These are phyloP conservation scores for Potentilla sterilis DNA, from an alignment of 306 rosid genomes.

Conservation along the genomic window DNA sequence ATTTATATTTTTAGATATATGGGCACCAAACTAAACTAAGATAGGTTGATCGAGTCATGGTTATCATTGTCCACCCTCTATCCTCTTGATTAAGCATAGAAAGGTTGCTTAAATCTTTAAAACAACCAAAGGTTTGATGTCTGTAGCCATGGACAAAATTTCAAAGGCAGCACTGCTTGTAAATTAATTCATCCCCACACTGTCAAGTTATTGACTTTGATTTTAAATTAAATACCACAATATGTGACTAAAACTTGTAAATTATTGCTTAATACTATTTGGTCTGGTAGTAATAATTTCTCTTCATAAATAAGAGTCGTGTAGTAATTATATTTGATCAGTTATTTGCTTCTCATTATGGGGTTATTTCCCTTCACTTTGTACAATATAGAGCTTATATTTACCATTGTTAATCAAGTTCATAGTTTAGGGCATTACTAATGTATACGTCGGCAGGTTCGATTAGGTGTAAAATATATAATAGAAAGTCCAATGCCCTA, in stretches of 20 bases:
- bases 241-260: too few species aligned
- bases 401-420: too few species aligned
- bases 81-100: not conserved
- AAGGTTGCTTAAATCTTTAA: not conserved
- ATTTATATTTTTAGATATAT: not conserved
- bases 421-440: not conserved
- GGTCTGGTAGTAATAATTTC: too few species aligned
- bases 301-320: too few species aligned
- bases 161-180: too few species aligned
- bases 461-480: not conserved
- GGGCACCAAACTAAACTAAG: not conserved
- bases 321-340: too few species aligned
- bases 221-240: too few species aligned
- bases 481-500: not conserved
- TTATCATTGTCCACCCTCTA: not conserved
- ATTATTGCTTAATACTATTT: too few species aligned
- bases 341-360: too few species aligned
- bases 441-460: not conserved
- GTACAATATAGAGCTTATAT: too few species aligned
- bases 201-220: not conserved
- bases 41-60: not conserved
- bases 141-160: constrained; percentile 5
- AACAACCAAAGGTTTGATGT: not conserved
- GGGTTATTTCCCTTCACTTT: too few species aligned
- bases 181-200: not conserved